Evolutionary conservation across 371 early-diverging fungal genomes (phyloP).

Genomic region (Syncephalastrum sp.): DNA sequence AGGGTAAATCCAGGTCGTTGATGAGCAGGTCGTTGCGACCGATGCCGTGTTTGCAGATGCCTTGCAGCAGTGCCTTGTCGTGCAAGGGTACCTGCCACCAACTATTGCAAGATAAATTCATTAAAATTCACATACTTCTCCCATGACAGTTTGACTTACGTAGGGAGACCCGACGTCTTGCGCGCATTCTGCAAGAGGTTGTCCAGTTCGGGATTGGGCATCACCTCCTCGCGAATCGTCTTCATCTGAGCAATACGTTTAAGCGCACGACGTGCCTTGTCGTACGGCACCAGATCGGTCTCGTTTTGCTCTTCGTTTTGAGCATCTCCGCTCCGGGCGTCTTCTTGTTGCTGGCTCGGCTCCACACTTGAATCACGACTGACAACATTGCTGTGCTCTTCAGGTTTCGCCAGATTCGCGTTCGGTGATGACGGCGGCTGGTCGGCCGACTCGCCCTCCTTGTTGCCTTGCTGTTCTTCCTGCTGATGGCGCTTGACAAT

Average conservation of each 20-base stretch:
- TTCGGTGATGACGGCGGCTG: not conserved
- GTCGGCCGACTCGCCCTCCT: slow-evolving; percentile 7
- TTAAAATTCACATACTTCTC: not conserved
- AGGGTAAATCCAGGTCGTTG: slow-evolving; percentile 64
- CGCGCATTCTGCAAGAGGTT: slow-evolving; percentile 32
- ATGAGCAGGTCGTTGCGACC: slow-evolving; percentile 68
- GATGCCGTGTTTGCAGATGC: slow-evolving; percentile 72
- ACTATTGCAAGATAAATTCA: slow-evolving; percentile 28
- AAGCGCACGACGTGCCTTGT: slow-evolving; percentile 70
- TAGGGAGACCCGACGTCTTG: slow-evolving; percentile 49
- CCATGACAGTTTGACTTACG: slow-evolving; percentile 21
- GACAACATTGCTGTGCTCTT: not conserved
- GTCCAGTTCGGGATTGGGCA: slow-evolving; percentile 57
- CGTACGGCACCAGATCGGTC: slow-evolving; percentile 57
- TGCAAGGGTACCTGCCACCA: slow-evolving; percentile 74
- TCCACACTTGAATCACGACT: slow-evolving; percentile 52
- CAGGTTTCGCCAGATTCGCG: too few relatives aligned
- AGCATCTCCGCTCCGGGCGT: not conserved
- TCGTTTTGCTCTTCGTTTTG: slow-evolving; percentile 23
- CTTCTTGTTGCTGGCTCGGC: slow-evolving; percentile 12
- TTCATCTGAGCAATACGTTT: slow-evolving; percentile 77
- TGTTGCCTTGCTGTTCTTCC: slow-evolving; percentile 2
- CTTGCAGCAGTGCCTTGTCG: slow-evolving; percentile 70
- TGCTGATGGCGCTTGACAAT: slow-evolving; percentile 47
- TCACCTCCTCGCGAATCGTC: slow-evolving; percentile 62